Evolutionary conservation across 2,329 filamentous ascomycete species (phyloP).

Genomic region (Penicillium occitanis): DNA sequence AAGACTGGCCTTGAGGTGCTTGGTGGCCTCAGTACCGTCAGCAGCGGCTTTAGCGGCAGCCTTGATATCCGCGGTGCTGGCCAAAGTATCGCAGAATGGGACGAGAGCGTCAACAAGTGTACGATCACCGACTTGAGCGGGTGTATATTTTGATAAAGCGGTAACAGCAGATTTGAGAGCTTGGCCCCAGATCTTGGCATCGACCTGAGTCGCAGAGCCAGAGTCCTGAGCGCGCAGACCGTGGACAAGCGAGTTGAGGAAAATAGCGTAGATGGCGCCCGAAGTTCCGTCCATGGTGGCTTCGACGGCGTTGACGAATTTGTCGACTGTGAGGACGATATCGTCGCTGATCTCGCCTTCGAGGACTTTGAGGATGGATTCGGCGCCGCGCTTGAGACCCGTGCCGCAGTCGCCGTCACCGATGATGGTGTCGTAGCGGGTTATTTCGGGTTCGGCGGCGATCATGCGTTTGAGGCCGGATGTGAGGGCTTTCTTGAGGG

Average conservation of each 20-base stretch:
- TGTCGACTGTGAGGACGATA: constrained; percentile 59
- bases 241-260: constrained; percentile 79
- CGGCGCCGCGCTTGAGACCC: constrained; percentile 81
- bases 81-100: constrained; percentile 77
- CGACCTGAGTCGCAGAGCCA: constrained; percentile 45
- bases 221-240: constrained; percentile 59
- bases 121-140: constrained; percentile 82
- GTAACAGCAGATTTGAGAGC: constrained; percentile 71
- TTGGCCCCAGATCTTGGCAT: constrained; percentile 58
- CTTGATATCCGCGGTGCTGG: constrained; percentile 63
- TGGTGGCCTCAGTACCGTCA: constrained; percentile 77
- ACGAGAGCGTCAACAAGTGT: constrained; percentile 87
- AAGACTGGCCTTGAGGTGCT: constrained; percentile 86
- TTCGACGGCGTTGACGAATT: constrained; percentile 65
- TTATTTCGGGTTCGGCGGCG: constrained; percentile 63
- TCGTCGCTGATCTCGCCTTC: constrained; percentile 51
- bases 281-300: constrained; percentile 72
- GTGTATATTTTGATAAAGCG: constrained; percentile 78
- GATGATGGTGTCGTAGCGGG: constrained; percentile 73
- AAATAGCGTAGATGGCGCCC: constrained; percentile 81
- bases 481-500: constrained; percentile 55
- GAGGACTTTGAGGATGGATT: constrained; percentile 55
- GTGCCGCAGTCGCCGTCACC: constrained; percentile 90
- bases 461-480: constrained; percentile 61
- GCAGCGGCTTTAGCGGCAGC: constrained; percentile 74